Evolutionary conservation across 73 alveolate genomes (phyloP).

Genomic region (Paraurostyla sp.): DNA sequence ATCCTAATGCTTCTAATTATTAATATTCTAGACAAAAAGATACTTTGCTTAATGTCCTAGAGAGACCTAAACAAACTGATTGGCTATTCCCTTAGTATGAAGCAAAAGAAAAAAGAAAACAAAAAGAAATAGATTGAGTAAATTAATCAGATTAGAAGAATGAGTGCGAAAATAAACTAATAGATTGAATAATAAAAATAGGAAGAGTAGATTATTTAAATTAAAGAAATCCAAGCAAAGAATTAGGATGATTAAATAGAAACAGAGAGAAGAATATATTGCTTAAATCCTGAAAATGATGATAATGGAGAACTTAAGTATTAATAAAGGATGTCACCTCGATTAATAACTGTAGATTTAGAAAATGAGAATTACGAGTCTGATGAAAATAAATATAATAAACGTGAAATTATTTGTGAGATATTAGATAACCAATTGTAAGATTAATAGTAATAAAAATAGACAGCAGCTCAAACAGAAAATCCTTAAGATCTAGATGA

Average conservation of each 20-base stretch:
- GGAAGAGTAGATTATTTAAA: too few species aligned
- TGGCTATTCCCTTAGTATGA: neutral
- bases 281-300: slow-evolving; percentile 1
- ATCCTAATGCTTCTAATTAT: neutral
- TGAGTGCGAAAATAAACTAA: neutral
- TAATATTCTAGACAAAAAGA: neutral
- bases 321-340: neutral
- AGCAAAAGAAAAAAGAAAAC: neutral
- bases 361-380: neutral
- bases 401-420: too few species aligned
- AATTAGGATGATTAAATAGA: too few species aligned
- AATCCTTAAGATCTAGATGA: too few species aligned
- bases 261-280: too few species aligned
- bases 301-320: neutral
- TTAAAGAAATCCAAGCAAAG: too few species aligned
- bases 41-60: neutral
- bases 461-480: too few species aligned
- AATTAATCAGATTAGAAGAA: neutral
- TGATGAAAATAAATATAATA: too few species aligned
- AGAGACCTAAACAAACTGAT: neutral
- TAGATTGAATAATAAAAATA: neutral
- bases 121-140: neutral
- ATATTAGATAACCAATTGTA: too few species aligned
- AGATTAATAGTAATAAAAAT: too few species aligned
- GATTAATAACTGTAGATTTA: neutral